Base-by-base conservation (phyloP, 164 flowering plant species). In the Sedum album region DNA sequence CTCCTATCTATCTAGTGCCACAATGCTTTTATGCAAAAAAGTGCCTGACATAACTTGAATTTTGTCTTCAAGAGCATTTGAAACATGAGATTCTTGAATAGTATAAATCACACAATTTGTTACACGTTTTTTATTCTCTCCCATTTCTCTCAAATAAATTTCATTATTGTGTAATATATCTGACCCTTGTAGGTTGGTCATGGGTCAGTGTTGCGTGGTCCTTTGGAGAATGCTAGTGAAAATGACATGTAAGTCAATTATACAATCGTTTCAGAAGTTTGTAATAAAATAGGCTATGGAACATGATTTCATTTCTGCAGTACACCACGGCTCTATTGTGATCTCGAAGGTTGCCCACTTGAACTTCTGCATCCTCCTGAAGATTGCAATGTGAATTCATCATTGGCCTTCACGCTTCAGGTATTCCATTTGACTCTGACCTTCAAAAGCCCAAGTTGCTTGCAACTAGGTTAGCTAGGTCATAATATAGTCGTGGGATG, bases 281-380 rank as follows among this genome's bases (percentile, higher is more conserved):
- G 67, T 10, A 11, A 17, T 18, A 0, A 30, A 2, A n/a, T n/a
- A n/a, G n/a, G n/a, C n/a, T 65, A 57, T 10, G 15, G 25, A 49
- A 73, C n/a, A 44, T 25, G 69, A 17, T 65, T 25, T 71, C 25
- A 33, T 62, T 66, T 66, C 77, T 76, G 51, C 73, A 92, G 98
- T 82, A 75, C 79, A 6, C 90, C 96, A 25, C 76, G 67, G 44
- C 91, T 88, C 21, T 72, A 83, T 66, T 93, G 97, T 81, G 90
- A 84, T 35, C 76, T 31, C 28, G 76, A 81, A 46, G 83, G 82
- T 71, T 93, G 98, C 81, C 98, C 98, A 4, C 42, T 72, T 53
- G 96, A 93, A 81, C 79, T 93, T 55, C 79, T 91, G 80, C 91
- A 91, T 74, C 98, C 98, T 4, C 97, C 96, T 72, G 97, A 93